Conservation (phyloP, 768 basidiomycete genomes). For the Rhizopogon vinicolor region DNA sequence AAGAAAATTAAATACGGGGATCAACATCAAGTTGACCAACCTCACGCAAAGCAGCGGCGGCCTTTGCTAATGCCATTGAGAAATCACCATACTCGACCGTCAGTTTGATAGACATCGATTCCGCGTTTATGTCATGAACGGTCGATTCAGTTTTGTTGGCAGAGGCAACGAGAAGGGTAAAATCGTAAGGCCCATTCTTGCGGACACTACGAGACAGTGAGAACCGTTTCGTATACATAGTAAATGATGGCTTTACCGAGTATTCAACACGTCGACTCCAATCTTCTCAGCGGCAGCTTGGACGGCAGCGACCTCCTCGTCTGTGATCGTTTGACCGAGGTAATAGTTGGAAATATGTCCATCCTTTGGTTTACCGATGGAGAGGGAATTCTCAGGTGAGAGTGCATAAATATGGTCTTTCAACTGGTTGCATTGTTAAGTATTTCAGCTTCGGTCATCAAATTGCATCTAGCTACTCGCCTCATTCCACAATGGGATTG, state of each 20-base stretch:
- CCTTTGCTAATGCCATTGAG: slow-evolving; percentile 48
- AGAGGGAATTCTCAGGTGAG: slow-evolving; percentile 59
- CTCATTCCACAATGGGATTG: slow-evolving; percentile 57
- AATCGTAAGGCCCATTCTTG: slow-evolving; percentile 59
- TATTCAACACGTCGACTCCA: slow-evolving; percentile 76
- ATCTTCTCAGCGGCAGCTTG: slow-evolving; percentile 74
- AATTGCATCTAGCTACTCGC: slow-evolving; percentile 29
- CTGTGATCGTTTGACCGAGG: slow-evolving; percentile 65
- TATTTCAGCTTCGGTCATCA: not conserved
- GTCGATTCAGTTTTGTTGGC: slow-evolving; percentile 36
- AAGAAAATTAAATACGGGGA: not conserved
- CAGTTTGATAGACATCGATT: slow-evolving; percentile 43
- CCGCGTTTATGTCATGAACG: slow-evolving; percentile 42
- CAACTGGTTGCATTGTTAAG: slow-evolving; percentile 38
- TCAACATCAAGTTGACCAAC: slow-evolving; percentile 24
- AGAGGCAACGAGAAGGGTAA: slow-evolving; percentile 75
- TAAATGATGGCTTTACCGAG: slow-evolving; percentile 44
- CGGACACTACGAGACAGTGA: slow-evolving; percentile 47
- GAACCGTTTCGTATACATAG: slow-evolving; percentile 1
- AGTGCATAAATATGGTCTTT: slow-evolving; percentile 70
- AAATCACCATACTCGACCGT: slow-evolving; percentile 77
- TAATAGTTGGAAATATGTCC: slow-evolving; percentile 89
- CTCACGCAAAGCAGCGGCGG: slow-evolving; percentile 53
- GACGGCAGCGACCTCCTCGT: slow-evolving; percentile 72
- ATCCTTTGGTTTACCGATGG: slow-evolving; percentile 72